phyloP scores from a whole-genome alignment of 2,329 filamentous ascomycete species.

The Fusarium poae region DNA sequence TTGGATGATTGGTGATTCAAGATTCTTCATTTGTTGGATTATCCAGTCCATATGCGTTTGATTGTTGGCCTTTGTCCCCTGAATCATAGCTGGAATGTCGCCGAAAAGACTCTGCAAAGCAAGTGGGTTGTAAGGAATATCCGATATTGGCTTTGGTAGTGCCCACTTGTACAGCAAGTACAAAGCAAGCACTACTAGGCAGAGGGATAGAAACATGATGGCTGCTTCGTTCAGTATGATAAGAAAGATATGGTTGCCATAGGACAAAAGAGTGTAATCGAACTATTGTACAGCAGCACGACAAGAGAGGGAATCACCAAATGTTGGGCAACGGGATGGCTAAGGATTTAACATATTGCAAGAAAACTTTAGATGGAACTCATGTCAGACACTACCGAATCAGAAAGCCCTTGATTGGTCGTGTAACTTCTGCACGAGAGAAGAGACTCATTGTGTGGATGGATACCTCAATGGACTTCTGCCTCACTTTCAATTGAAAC shows the following conservation, averaged over 20 bases:
- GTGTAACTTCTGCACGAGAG: accelerated
- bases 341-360: neutral
- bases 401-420: neutral
- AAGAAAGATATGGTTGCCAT: neutral
- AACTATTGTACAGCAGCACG: neutral
- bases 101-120: neutral
- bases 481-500: neutral
- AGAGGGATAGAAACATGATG: neutral
- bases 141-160: neutral
- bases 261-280: accelerated
- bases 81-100: neutral
- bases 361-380: no score
- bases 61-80: neutral
- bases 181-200: accelerated
- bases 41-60: neutral
- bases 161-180: neutral
- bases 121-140: neutral
- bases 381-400: no score
- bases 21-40: neutral
- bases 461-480: no score
- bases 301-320: neutral
- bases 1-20: neutral
- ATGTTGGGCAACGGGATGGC: neutral
- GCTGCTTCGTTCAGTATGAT: neutral
- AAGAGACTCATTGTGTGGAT: accelerated